Evolutionary conservation across 805 yeast species (phyloP), one percentile per base, ranked within the genome.

Genomic region (Wickerhamiella dianesei): DNA sequence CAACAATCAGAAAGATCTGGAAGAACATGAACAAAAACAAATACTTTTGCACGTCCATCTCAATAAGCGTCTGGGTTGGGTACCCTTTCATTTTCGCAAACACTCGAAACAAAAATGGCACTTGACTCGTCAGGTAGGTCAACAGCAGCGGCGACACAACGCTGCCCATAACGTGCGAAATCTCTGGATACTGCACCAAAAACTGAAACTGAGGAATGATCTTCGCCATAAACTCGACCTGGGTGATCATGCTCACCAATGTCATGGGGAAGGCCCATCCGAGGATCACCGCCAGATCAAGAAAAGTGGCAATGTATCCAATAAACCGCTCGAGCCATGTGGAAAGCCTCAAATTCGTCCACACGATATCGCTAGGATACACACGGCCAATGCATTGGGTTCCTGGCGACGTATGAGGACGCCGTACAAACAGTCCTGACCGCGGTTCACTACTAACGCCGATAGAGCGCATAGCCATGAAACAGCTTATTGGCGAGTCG

Each of bases 221-320:
- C 21, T 72, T 69, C 0, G 80, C 72, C 43, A 83, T 59, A 50
- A 77, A 73, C 0, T 88, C 84, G 2, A 80, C 66, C 54, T 86
- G 95, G 0, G 94, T 76, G 0, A 87, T 64, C 25, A 85, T 64
- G 0, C 89, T 87, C 16, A 85, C 77, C 48, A 82, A 70, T 0
- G 94, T 85, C 1, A 86, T 89, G 0, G 96, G 96, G 1, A 86
- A 61, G 1, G 85, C 83, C 80, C 94, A 87, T 1, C 76, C 74
- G 17, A 75, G 37, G 64, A 80, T 77, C 1, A 84, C 64, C 1
- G 69, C 50, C 6, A 75, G 59, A 46, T 77, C 68, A 14, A 74
- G 35, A 3, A 71, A 42, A 21, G 70, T 71, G 0, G 81, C 78
- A 3, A 69, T 36, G 2, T 68, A 58, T 14, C 65, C 63, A 69